Percentiles rank a stretch among this genome's conserved stretches.
phyloP scores from a whole-genome alignment of 192 early-diverging fungal genomes.

The Kickxella alabastrina region DNA sequence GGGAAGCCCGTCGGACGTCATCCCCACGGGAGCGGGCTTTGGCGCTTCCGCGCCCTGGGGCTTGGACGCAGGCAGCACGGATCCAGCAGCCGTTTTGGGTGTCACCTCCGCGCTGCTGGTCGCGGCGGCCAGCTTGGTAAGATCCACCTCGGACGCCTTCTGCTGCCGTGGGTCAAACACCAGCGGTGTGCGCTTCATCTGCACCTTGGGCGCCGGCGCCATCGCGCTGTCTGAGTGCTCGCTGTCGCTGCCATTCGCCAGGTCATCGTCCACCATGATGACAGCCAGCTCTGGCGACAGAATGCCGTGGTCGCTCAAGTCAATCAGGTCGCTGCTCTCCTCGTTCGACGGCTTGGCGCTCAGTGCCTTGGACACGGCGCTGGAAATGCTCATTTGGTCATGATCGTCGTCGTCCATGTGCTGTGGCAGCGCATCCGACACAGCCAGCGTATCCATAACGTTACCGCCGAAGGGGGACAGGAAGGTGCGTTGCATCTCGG shows the following conservation, averaged over 20 bases:
- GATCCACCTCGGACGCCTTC: conserved; percentile 16
- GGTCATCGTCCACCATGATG: conserved; percentile 22
- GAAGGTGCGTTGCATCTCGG: conserved; percentile 28
- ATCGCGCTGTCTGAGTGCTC: conserved; percentile 5
- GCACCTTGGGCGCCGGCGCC: neutral
- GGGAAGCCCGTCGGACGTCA: conserved; percentile 25
- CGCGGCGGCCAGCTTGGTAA: neutral
- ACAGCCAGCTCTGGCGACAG: conserved; percentile 37
- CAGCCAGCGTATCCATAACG: conserved; percentile 49
- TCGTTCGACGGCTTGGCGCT: conserved; percentile 4
- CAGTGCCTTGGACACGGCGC: neutral
- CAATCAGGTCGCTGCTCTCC: conserved; percentile 13
- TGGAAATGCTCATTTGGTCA: conserved; percentile 2
- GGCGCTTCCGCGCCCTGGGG: neutral
- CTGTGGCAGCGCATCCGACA: conserved; percentile 17
- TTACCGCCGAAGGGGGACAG: conserved; percentile 43
- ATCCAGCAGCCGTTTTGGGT: neutral
- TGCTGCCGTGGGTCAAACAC: conserved; percentile 38
- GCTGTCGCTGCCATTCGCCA: conserved; percentile 5
- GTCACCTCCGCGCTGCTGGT: neutral
- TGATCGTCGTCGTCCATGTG: conserved; percentile 13
- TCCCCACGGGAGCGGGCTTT: conserved; percentile 5
- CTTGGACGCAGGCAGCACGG: too few relatives aligned
- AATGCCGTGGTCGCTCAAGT: conserved; percentile 9
- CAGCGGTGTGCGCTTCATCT: conserved; percentile 36